phyloP scores from a whole-genome alignment of 1,284 basidiomycete species.

The Hymenochaete sp. region DNA sequence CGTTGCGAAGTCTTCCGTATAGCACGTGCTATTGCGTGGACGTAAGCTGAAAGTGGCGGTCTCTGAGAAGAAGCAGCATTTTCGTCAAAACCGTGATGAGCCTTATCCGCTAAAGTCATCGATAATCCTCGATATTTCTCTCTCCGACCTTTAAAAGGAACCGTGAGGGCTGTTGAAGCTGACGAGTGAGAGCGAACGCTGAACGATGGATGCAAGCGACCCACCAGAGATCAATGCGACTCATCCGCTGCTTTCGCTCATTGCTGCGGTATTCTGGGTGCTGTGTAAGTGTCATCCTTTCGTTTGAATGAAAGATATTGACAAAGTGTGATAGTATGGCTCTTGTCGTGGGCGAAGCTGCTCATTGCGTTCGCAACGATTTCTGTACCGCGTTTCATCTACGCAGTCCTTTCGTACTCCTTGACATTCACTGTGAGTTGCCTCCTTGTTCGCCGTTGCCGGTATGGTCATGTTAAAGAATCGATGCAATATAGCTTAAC shows the following conservation, averaged over 20 bases:
- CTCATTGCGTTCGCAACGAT: slow-evolving; percentile 73
- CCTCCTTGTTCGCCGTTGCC: slow-evolving; percentile 4
- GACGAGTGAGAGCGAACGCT: no score
- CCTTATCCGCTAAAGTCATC: no score
- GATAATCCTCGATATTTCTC: no score
- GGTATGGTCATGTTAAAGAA: slow-evolving; percentile 2
- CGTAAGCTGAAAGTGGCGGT: no score
- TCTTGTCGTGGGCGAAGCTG: slow-evolving; percentile 66
- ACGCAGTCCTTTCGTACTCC: slow-evolving; percentile 76
- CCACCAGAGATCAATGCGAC: slow-evolving; percentile 5
- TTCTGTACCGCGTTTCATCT: slow-evolving; percentile 67
- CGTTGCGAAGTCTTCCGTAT: no score
- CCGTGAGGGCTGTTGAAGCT: no score
- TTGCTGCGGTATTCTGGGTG: slow-evolving; percentile 81
- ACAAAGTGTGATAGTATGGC: slow-evolving; percentile 49
- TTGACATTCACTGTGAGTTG: slow-evolving; percentile 71
- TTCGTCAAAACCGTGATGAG: no score
- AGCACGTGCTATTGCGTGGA: no score
- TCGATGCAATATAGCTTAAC: slow-evolving; percentile 48
- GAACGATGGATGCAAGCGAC: slow-evolving; percentile 2
- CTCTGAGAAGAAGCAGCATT: no score
- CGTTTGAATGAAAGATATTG: slow-evolving; percentile 14
- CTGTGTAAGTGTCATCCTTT: slow-evolving; percentile 44
- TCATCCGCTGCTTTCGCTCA: slow-evolving; percentile 62
- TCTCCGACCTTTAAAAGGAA: no score